Evolutionary conservation across 2,329 filamentous ascomycete genomes (phyloP).

Genomic region (Trichoderma simmonsii): DNA sequence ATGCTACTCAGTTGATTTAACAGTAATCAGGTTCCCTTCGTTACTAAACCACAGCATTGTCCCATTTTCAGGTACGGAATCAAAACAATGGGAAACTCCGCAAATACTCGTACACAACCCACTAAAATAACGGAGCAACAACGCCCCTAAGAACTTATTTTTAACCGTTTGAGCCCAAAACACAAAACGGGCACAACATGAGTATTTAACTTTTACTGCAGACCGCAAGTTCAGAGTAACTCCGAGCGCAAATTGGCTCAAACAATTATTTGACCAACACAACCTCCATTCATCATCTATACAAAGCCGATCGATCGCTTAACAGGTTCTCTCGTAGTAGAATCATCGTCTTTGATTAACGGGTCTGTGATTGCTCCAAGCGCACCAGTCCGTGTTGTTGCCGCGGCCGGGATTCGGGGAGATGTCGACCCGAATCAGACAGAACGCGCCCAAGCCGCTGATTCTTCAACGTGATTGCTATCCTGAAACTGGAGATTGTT

Average conservation of each 20-base stretch:
- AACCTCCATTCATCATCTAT: background rate
- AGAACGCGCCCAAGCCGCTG: background rate
- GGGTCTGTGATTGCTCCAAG: background rate
- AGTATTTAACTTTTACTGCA: background rate
- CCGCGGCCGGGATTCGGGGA: constrained; percentile 4
- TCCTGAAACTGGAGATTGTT: background rate
- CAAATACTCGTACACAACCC: background rate
- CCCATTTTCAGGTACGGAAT: background rate
- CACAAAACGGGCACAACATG: background rate
- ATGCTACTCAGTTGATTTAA: background rate
- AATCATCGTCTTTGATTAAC: background rate
- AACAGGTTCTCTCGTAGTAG: background rate
- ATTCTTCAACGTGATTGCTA: background rate
- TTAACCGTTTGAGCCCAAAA: background rate
- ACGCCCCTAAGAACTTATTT: background rate
- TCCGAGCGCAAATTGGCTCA: background rate
- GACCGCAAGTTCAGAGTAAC: background rate
- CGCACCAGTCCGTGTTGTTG: background rate
- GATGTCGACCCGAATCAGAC: background rate
- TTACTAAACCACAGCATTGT: background rate
- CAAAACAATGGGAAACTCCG: background rate
- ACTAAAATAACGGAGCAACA: background rate
- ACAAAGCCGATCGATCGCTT: background rate
- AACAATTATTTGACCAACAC: background rate
- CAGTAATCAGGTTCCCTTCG: background rate